phyloP scores from a whole-genome alignment of 225 moss, liverwort and hornwort genomes.

The Pseudoscleropodium purum region DNA sequence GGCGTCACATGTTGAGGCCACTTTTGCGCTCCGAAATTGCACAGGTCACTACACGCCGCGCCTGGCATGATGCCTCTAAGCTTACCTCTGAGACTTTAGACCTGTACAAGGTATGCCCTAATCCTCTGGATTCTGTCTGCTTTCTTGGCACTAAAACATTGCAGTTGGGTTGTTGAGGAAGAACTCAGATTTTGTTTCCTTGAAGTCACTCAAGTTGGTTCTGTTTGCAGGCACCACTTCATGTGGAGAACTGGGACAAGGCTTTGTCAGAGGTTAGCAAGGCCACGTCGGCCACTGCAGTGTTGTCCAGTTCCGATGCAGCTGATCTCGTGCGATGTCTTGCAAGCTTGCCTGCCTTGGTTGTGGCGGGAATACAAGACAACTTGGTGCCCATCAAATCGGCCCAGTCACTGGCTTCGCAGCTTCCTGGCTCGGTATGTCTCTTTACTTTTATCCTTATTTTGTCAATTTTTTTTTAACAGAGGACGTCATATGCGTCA shows the following conservation, averaged over 20 bases:
- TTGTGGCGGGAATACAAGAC: slow-evolving; percentile 40
- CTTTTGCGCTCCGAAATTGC: slow-evolving; percentile 49
- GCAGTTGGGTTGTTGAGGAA: neutral
- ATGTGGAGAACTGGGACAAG: slow-evolving; percentile 53
- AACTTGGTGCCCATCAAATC: slow-evolving; percentile 28
- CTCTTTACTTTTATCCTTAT: neutral
- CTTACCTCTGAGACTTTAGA: slow-evolving; percentile 56
- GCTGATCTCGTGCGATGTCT: slow-evolving; percentile 46
- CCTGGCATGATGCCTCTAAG: slow-evolving; percentile 58
- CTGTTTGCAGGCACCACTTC: slow-evolving; percentile 38
- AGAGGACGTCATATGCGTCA: no score
- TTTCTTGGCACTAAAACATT: no score
- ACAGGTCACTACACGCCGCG: slow-evolving; percentile 51
- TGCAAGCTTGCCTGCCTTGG: slow-evolving; percentile 25
- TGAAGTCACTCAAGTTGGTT: neutral
- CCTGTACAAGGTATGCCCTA: slow-evolving; percentile 36
- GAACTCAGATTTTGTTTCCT: neutral
- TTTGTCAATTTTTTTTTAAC: neutral
- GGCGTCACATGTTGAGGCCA: slow-evolving; percentile 48
- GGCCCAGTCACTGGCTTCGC: slow-evolving; percentile 30
- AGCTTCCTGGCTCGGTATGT: slow-evolving; percentile 50
- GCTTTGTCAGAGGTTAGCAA: slow-evolving; percentile 45
- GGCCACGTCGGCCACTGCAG: slow-evolving; percentile 36
- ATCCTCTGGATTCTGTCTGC: neutral
- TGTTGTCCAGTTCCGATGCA: slow-evolving; percentile 33